Conservation (phyloP, 208 protist species). For the Entamoeba moshkovskii region DNA sequence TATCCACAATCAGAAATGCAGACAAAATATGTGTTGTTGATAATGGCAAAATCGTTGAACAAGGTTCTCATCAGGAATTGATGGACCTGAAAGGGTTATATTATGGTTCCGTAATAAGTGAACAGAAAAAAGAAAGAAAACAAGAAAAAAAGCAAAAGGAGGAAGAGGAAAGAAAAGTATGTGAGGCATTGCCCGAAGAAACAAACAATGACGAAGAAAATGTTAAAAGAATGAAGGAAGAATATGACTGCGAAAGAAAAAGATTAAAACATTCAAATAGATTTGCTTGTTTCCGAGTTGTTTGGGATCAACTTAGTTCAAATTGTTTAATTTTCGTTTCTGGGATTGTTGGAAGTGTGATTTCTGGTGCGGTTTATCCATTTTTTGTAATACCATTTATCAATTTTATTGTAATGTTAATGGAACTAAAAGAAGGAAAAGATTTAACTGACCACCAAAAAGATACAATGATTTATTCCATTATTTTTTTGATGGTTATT, state of each 20-base stretch:
- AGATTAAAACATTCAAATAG: background rate
- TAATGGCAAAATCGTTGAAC: constrained; percentile 59
- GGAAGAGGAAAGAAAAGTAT: too few relatives aligned
- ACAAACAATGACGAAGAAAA: background rate
- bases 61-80: constrained; percentile 61
- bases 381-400: background rate
- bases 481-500: background rate
- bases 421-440: too few relatives aligned
- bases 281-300: background rate
- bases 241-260: background rate
- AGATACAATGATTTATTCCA: background rate
- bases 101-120: background rate
- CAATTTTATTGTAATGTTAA: too few relatives aligned
- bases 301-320: background rate
- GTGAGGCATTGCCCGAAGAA: too few relatives aligned
- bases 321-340: background rate
- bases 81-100: background rate
- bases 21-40: constrained; percentile 75
- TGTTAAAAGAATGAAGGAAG: background rate
- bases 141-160: too few relatives aligned
- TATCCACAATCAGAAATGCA: constrained; percentile 65
- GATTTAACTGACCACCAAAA: too few relatives aligned
- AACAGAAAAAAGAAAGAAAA: background rate
- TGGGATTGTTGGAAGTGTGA: background rate
- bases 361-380: background rate